Conservation (phyloP, 148 eudicot species). For the Silene uniflora region DNA sequence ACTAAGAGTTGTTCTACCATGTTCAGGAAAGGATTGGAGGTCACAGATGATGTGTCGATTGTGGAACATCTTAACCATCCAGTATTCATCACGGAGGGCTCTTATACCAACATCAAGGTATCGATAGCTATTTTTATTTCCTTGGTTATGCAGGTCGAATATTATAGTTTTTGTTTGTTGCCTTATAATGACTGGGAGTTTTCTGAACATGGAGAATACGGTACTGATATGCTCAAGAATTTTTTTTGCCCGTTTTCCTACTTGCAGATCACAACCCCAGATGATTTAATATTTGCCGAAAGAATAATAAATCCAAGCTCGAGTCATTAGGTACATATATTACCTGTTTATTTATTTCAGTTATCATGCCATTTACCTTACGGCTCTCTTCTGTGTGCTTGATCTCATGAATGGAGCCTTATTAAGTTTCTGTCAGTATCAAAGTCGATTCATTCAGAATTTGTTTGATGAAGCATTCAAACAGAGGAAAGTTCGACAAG, state of each 20-base stretch:
- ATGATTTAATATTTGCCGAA: no score
- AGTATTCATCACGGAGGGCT: conserved; percentile 89
- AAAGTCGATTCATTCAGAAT: no score
- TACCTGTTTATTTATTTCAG: no score
- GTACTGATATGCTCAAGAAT: background rate
- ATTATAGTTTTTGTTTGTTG: background rate
- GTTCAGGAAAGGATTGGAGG: conserved; percentile 76
- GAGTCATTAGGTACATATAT: no score
- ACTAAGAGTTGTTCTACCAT: background rate
- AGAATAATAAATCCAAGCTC: no score
- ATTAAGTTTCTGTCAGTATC: no score
- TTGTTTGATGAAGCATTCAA: no score
- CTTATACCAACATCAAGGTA: conserved; percentile 97
- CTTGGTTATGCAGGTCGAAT: background rate
- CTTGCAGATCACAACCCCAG: no score
- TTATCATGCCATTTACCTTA: no score
- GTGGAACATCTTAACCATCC: conserved; percentile 97
- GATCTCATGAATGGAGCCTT: no score
- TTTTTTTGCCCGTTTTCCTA: conserved; percentile 5
- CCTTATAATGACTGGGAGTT: background rate
- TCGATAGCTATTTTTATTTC: background rate
- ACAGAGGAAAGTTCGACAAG: no score
- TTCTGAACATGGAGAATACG: background rate
- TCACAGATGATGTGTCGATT: conserved; percentile 94
- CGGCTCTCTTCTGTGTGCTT: no score